These are phyloP conservation scores for Maudiozyma saulgeensis DNA, from an alignment of 805 yeast genomes.

Conservation along the genomic window DNA sequence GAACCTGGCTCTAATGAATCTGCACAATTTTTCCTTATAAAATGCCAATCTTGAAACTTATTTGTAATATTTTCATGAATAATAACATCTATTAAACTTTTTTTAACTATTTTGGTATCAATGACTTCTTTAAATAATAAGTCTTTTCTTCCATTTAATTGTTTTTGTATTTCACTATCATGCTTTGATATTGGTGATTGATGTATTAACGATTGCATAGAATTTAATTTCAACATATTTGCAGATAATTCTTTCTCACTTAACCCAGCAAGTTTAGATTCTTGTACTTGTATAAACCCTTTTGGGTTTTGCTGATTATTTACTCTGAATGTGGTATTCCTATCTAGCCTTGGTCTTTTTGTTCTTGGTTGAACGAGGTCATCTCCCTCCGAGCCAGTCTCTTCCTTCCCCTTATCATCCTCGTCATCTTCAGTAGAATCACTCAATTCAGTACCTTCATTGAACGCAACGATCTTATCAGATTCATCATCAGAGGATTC, in stretches of 20 bases:
- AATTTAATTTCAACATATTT: no score
- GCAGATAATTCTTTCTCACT: no score
- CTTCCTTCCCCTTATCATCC: not conserved
- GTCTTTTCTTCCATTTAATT: not conserved
- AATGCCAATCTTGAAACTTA: constrained; percentile 23
- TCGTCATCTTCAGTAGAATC: not conserved
- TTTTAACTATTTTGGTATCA: constrained; percentile 1
- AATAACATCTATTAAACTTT: constrained; percentile 13
- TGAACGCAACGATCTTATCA: not conserved
- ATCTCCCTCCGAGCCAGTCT: not conserved
- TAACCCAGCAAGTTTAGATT: not conserved
- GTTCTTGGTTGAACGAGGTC: not conserved
- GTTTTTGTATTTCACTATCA: not conserved
- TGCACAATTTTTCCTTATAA: constrained; percentile 11
- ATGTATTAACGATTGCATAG: not conserved
- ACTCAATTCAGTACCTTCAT: not conserved
- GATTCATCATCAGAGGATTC: not conserved
- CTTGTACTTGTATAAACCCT: not conserved
- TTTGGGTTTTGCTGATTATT: not conserved
- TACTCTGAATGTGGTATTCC: not conserved
- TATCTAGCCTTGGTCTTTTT: not conserved
- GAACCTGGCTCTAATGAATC: not conserved
- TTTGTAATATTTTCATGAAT: constrained; percentile 13
- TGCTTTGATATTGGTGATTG: constrained; percentile 1
- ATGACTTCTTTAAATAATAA: not conserved